Base-by-base conservation (phyloP, 768 basidiomycete genomes). In the Pisolithus albus region DNA sequence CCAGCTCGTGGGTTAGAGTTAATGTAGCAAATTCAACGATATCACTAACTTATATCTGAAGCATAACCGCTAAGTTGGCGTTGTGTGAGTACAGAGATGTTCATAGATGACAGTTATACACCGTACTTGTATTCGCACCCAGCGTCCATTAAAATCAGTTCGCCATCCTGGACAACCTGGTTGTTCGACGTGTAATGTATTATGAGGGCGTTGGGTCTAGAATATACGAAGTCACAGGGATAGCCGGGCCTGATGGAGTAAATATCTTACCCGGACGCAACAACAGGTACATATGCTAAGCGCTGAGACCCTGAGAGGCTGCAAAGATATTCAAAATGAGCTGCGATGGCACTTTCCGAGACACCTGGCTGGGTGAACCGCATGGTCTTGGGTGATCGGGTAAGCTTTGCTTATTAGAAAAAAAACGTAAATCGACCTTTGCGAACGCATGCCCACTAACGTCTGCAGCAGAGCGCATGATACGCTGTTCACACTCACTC, bases 121-220 rank as follows among this genome's bases (percentile, higher is more conserved):
- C 64, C 80, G 50, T 49, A 91, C 90, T 91, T 87, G 71, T 82
- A 88, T 75, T 95, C 92, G 61, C 92, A 93, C 41, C 91, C 93
- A 2, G 92, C 93, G 56, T 97, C 93, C 49, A 97, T 80, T 11
- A 96, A 75, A 15, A 96, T 73, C 58, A 91, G 72, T 59, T 98
- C 93, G 18, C 75, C 81, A 1, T 81, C 69, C 38, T 75, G 72
- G 8, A 94, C 68, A 18, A 87, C 59, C 52, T 89, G 88, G 64
- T 95, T 84, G 66, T 98, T 98, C 16, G 85, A 78, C 0, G 92
- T 95, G 64, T 98, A 98, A 61, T 99, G 96, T 54, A 99, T 92
- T 39, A 89, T 84, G 1, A 96, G 75, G 7, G 90, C 83, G 61
- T 97, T 96, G 2, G 87, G 76, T 26, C 92, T 94, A 46, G 57